phyloP scores from a whole-genome alignment of 73 alveolate species.

The Tetrahymena borealis region DNA sequence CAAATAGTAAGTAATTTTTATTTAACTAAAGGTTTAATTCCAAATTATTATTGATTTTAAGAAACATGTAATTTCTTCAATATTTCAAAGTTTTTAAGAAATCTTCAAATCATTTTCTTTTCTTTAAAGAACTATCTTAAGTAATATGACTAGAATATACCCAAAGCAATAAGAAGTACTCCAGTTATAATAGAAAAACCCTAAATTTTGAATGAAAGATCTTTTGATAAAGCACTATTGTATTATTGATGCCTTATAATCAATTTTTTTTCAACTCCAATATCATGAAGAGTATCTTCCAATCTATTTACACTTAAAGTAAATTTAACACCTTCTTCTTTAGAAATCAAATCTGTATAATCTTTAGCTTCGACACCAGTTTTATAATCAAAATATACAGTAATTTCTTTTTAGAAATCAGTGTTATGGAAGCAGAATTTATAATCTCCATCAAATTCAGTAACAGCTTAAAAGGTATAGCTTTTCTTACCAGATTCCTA shows the following conservation, averaged over 20 bases:
- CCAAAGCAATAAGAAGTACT: neutral
- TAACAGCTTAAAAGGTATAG: neutral
- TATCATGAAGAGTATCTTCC: neutral
- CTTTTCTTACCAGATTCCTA: neutral
- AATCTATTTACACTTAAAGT: neutral
- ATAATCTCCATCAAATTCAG: neutral
- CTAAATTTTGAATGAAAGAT: neutral
- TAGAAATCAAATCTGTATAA: neutral
- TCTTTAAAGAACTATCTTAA: neutral
- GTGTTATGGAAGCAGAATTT: neutral
- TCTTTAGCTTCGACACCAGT: neutral
- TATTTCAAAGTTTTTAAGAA: too few relatives aligned
- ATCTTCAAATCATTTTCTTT: neutral
- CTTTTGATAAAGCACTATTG: neutral
- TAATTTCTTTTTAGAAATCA: neutral
- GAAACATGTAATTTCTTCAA: too few relatives aligned
- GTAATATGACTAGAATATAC: neutral
- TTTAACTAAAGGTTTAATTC: too few relatives aligned
- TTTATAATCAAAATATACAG: neutral
- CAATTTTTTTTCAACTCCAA: neutral
- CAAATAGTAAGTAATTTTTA: too few relatives aligned
- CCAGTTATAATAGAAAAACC: neutral
- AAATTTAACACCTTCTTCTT: neutral
- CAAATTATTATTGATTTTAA: too few relatives aligned
- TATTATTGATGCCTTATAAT: neutral